phyloP scores from a whole-genome alignment of 352 stramenopile genomes.

The Phytophthora tentaculata region DNA sequence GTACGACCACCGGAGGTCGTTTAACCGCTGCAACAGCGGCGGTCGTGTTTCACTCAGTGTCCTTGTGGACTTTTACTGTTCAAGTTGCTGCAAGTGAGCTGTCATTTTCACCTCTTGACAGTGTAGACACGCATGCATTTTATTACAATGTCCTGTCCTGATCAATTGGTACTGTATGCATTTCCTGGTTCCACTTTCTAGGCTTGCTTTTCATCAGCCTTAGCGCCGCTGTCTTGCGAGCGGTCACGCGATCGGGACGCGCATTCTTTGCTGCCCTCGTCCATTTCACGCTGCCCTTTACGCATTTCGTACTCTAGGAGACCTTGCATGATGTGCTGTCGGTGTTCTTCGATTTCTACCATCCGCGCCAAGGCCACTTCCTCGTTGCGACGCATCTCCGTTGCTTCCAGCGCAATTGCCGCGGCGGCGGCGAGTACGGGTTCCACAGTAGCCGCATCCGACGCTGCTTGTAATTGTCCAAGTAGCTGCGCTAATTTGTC shows the following conservation, averaged over 20 bases:
- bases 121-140: background rate
- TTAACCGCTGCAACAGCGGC: too few relatives aligned
- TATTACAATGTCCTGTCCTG: slow-evolving; percentile 1
- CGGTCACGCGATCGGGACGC: background rate
- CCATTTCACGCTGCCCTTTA: slow-evolving; percentile 44
- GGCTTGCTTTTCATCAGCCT: slow-evolving; percentile 3
- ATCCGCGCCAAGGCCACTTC: slow-evolving; percentile 53
- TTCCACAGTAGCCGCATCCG: slow-evolving; percentile 23
- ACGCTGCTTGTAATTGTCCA: slow-evolving; percentile 31
- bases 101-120: slow-evolving; percentile 5
- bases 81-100: background rate
- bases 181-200: too few relatives aligned
- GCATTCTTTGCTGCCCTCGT: slow-evolving; percentile 10
- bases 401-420: slow-evolving; percentile 50
- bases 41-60: too few relatives aligned
- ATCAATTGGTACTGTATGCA: background rate
- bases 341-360: slow-evolving; percentile 67
- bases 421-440: slow-evolving; percentile 38
- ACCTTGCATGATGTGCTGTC: slow-evolving; percentile 65
- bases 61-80: background rate
- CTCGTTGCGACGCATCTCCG: slow-evolving; percentile 57
- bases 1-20: too few relatives aligned
- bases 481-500: slow-evolving; percentile 54
- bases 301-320: slow-evolving; percentile 65
- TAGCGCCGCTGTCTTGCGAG: background rate